phyloP scores from a whole-genome alignment of 176 grass and related monocot species.

The Leersia perrieri region DNA sequence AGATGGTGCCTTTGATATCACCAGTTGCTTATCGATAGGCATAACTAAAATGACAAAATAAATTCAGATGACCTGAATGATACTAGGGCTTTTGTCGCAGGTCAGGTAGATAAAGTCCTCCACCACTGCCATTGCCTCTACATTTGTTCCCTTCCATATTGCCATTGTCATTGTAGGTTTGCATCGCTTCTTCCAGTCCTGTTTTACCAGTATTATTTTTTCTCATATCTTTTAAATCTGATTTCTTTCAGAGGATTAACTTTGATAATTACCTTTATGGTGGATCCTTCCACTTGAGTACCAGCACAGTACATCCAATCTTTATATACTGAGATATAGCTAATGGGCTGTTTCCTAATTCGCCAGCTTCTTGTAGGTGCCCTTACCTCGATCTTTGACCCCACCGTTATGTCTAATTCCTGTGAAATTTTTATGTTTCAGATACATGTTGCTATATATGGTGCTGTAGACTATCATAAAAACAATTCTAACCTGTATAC shows the following conservation, averaged over 20 bases:
- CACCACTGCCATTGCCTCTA: conserved; percentile 76
- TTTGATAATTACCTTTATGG: conserved; percentile 69
- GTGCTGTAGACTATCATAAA: neutral
- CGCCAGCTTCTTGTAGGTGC: conserved; percentile 60
- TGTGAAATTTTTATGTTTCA: conserved; percentile 43
- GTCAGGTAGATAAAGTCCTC: conserved; percentile 97
- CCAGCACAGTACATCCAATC: conserved; percentile 92
- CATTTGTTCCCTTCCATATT: conserved; percentile 52
- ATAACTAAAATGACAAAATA: neutral
- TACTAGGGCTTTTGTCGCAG: conserved; percentile 62
- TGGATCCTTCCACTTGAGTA: conserved; percentile 72
- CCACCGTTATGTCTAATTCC: conserved; percentile 66
- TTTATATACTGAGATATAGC: conserved; percentile 73
- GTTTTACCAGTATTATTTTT: conserved; percentile 22
- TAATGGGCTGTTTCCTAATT: conserved; percentile 68
- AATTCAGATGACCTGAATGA: conserved; percentile 63
- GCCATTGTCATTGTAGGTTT: conserved; percentile 45
- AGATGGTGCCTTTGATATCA: neutral
- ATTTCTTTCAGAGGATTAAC: conserved; percentile 24
- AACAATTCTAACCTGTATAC: conserved; percentile 79
- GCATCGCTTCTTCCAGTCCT: conserved; percentile 81
- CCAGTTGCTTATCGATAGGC: neutral
- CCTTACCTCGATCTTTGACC: conserved; percentile 65
- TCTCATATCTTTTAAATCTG: conserved; percentile 6
- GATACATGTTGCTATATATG: conserved; percentile 15